Percentiles rank a stretch among this genome's conserved stretches.
phyloP scores from a whole-genome alignment of 2,329 filamentous ascomycete species.

The Alternaria gaisen region DNA sequence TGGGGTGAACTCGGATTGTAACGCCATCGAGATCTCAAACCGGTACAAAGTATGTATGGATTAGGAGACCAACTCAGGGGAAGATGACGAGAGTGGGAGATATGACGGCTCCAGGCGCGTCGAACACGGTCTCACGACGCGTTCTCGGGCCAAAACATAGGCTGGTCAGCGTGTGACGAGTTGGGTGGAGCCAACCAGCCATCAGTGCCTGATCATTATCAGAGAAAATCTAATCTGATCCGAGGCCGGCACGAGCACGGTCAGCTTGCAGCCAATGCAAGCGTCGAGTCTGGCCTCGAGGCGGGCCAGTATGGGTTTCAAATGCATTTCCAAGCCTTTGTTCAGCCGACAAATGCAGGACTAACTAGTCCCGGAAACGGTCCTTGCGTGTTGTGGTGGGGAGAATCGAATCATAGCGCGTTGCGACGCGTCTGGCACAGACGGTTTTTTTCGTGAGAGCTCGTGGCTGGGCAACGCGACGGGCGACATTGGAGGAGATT shows the following conservation, averaged over 20 bases:
- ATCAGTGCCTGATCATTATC: slow-evolving; percentile 18
- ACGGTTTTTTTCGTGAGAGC: slow-evolving; percentile 32
- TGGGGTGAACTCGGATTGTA: slow-evolving; percentile 1
- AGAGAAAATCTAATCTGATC: slow-evolving; percentile 42
- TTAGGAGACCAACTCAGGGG: not conserved
- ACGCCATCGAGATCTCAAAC: slow-evolving; percentile 9
- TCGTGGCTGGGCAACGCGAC: slow-evolving; percentile 39
- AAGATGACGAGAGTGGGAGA: not conserved
- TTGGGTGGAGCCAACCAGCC: slow-evolving; percentile 17
- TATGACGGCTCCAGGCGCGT: slow-evolving; percentile 14
- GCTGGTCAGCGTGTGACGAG: slow-evolving; percentile 11
- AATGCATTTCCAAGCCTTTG: slow-evolving; percentile 43
- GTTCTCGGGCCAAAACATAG: slow-evolving; percentile 4
- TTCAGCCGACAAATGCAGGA: slow-evolving; percentile 38
- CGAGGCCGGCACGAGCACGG: slow-evolving; percentile 24
- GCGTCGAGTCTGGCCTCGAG: slow-evolving; percentile 15
- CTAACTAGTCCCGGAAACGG: slow-evolving; percentile 35
- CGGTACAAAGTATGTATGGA: not conserved
- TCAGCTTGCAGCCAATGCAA: slow-evolving; percentile 27
- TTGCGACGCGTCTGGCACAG: slow-evolving; percentile 43
- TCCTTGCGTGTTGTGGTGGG: slow-evolving; percentile 45
- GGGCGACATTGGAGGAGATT: slow-evolving; percentile 17
- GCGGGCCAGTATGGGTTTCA: slow-evolving; percentile 20
- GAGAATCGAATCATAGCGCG: slow-evolving; percentile 42
- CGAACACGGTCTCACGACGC: slow-evolving; percentile 5